These are phyloP conservation scores for Fusarium sp. DNA, from an alignment of 2,329 filamentous ascomycete species.

Conservation along the genomic window DNA sequence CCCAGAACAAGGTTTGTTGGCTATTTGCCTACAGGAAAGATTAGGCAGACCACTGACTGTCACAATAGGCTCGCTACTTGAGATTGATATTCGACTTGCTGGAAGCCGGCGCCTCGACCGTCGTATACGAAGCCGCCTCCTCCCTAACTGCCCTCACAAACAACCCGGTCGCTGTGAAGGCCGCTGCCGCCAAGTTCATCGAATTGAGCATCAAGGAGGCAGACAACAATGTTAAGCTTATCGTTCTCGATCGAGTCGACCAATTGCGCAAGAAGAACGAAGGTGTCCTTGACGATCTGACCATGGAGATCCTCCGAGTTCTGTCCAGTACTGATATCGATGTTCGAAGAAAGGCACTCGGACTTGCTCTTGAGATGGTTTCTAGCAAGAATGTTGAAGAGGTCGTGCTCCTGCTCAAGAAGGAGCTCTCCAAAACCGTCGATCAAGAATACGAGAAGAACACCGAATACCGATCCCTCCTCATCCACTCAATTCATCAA, in stretches of 20 bases:
- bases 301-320: slow-evolving; percentile 96
- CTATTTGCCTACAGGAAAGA: not conserved
- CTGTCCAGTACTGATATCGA: slow-evolving; percentile 96
- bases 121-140: slow-evolving; percentile 97
- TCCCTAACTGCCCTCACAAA: slow-evolving; percentile 93
- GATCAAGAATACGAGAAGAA: slow-evolving; percentile 99
- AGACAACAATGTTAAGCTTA: slow-evolving; percentile 99
- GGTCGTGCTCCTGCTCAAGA: slow-evolving; percentile 94
- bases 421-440: slow-evolving; percentile 96
- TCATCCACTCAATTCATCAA: slow-evolving; percentile 97
- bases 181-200: slow-evolving; percentile 94
- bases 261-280: slow-evolving; percentile 88
- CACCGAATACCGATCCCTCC: slow-evolving; percentile 89
- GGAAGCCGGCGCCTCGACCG: slow-evolving; percentile 91
- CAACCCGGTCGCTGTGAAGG: slow-evolving; percentile 98
- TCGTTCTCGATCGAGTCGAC: slow-evolving; percentile 94
- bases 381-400: slow-evolving; percentile 99
- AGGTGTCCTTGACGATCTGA: slow-evolving; percentile 90
- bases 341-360: slow-evolving; percentile 90
- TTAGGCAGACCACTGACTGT: slow-evolving; percentile 45
- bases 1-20: slow-evolving; percentile 84
- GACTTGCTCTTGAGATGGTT: slow-evolving; percentile 95
- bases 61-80: slow-evolving; percentile 80
- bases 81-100: slow-evolving; percentile 96
- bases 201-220: slow-evolving; percentile 97